A percentile compares a stretch with the other conserved stretches of the same genome.
These are phyloP conservation scores for Arctium minus DNA, from an alignment of 129 eudicot species.

Conservation along the genomic window DNA sequence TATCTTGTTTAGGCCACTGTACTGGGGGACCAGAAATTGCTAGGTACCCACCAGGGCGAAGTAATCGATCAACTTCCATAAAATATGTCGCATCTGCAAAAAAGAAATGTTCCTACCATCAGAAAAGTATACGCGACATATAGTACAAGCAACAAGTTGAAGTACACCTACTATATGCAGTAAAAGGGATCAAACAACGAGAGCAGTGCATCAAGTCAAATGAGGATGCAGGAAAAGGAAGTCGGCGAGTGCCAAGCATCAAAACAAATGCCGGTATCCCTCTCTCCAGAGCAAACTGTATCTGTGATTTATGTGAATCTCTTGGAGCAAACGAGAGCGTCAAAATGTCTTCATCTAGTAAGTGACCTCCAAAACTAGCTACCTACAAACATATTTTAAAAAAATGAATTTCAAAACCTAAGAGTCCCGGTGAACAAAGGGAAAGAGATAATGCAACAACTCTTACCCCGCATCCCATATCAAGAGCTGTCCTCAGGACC, in stretches of 20 bases:
- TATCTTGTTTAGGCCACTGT: constrained; percentile 96
- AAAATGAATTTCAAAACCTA: not conserved
- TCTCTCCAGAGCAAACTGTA: constrained; percentile 95
- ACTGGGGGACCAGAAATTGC: constrained; percentile 98
- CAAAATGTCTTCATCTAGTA: constrained; percentile 69
- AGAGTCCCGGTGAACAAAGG: not conserved
- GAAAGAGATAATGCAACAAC: not conserved
- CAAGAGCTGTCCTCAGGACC: constrained; percentile 88
- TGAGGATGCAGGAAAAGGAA: constrained; percentile 84
- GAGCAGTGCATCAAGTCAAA: constrained; percentile 96
- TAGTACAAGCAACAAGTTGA: not conserved
- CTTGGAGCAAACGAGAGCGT: constrained; percentile 97
- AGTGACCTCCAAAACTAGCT: constrained; percentile 96
- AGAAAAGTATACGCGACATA: constrained; percentile 4
- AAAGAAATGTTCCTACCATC: not conserved
- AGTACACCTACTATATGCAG: constrained; percentile 81
- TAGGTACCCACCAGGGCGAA: constrained; percentile 92
- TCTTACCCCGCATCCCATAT: constrained; percentile 99
- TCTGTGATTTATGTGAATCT: constrained; percentile 97
- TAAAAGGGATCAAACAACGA: constrained; percentile 91
- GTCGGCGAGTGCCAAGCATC: constrained; percentile 97
- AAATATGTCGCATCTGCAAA: constrained; percentile 91
- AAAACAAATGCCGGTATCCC: constrained; percentile 94
- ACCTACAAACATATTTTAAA: constrained; percentile 45
- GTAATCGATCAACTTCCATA: constrained; percentile 89